These are phyloP conservation scores for Spergularia azorica DNA, from an alignment of 179 eudicot genomes.

Conservation along the genomic window DNA sequence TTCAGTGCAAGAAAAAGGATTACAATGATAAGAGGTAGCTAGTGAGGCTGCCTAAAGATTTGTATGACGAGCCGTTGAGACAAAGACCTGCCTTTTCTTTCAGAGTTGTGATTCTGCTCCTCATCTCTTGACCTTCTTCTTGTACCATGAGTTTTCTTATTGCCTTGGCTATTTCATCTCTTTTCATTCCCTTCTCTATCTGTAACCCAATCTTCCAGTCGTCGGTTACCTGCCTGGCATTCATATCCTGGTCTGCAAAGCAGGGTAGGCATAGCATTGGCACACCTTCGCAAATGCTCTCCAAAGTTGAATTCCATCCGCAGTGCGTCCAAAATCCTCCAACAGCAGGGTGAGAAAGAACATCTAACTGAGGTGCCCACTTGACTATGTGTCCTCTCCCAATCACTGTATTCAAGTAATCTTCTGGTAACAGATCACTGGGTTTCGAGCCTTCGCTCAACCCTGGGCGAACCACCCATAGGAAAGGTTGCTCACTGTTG, in stretches of 20 bases:
- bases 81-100: slow-evolving; percentile 42
- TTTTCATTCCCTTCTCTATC: slow-evolving; percentile 35
- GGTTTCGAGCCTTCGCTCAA: slow-evolving; percentile 20
- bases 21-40: slow-evolving; percentile 31
- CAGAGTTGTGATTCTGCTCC: slow-evolving; percentile 23
- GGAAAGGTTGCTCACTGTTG: slow-evolving; percentile 34
- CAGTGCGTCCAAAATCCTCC: slow-evolving; percentile 47
- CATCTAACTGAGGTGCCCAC: slow-evolving; percentile 47
- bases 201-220: slow-evolving; percentile 44
- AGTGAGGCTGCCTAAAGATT: slow-evolving; percentile 36
- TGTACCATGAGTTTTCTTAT: slow-evolving; percentile 42
- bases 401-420: slow-evolving; percentile 21
- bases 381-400: slow-evolving; percentile 31
- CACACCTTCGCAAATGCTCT: slow-evolving; percentile 55
- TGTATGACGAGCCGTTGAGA: slow-evolving; percentile 45
- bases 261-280: slow-evolving; percentile 55
- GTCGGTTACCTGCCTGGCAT: slow-evolving; percentile 37
- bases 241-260: slow-evolving; percentile 37
- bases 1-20: neutral
- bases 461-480: slow-evolving; percentile 45
- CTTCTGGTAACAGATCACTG: slow-evolving; percentile 32
- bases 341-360: slow-evolving; percentile 34
- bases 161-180: slow-evolving; percentile 34
- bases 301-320: slow-evolving; percentile 46
- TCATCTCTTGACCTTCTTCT: slow-evolving; percentile 50